phyloP scores from a whole-genome alignment of 495 filamentous ascomycete species.

The Tricharina praecox region DNA sequence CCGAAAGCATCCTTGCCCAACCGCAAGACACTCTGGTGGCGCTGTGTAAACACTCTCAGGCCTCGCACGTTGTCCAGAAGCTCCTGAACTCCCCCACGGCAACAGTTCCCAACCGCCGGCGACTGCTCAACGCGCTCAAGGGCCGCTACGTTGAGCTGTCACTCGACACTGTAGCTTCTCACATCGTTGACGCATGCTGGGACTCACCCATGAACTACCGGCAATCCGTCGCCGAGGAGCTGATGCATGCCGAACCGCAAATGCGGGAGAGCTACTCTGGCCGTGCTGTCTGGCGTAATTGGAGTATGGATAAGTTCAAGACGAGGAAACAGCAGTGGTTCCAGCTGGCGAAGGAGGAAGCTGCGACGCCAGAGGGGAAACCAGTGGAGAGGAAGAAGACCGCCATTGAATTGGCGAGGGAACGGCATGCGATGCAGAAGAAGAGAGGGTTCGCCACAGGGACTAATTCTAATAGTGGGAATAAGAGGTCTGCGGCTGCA shows the following conservation, averaged over 20 bases:
- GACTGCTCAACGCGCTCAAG: constrained; percentile 42
- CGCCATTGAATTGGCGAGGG: constrained; percentile 25
- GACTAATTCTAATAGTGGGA: not conserved
- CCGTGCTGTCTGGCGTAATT: constrained; percentile 74
- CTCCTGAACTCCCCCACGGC: constrained; percentile 43
- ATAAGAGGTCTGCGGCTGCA: not conserved
- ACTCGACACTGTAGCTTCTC: constrained; percentile 52
- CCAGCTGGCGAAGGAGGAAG: constrained; percentile 16
- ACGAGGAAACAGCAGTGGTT: constrained; percentile 21
- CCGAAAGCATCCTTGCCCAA: constrained; percentile 29
- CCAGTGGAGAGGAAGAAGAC: constrained; percentile 17
- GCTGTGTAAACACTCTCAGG: constrained; percentile 42
- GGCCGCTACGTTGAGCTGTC: constrained; percentile 48
- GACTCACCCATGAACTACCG: constrained; percentile 42
- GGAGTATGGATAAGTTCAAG: constrained; percentile 78
- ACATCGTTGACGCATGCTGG: constrained; percentile 66
- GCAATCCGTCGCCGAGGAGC: constrained; percentile 48
- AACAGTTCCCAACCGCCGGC: constrained; percentile 34
- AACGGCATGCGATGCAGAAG: constrained; percentile 22
- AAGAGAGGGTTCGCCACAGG: constrained; percentile 12
- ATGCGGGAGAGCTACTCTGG: constrained; percentile 62
- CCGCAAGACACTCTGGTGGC: constrained; percentile 29
- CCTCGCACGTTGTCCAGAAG: constrained; percentile 54
- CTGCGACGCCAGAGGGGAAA: constrained; percentile 1
- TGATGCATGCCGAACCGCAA: constrained; percentile 41